Conservation (phyloP, 2,329 filamentous ascomycete genomes). For the Myriosclerotinia curreyana region DNA sequence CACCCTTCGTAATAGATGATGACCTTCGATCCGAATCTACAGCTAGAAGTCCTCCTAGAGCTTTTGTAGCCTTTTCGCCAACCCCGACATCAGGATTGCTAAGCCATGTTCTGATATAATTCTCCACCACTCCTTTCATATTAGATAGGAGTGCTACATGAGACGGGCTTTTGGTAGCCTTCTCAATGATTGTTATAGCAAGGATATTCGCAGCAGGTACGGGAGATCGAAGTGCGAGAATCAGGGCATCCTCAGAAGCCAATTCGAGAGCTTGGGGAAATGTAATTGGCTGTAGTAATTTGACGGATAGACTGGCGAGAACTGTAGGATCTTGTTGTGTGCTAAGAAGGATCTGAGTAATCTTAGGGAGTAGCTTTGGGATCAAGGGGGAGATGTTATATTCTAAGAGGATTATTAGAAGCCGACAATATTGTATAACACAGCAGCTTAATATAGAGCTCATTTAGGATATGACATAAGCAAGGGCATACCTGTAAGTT, state of each 20-base stretch:
- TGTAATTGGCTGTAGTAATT: constrained; percentile 53
- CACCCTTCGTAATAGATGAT: constrained; percentile 35
- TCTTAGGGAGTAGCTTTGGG: constrained; percentile 51
- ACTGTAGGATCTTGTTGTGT: constrained; percentile 51
- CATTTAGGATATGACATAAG: not conserved
- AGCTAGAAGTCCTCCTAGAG: constrained; percentile 54
- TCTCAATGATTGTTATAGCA: constrained; percentile 54
- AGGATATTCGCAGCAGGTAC: constrained; percentile 57
- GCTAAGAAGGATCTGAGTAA: constrained; percentile 52
- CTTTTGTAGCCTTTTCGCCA: constrained; percentile 51
- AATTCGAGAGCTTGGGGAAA: constrained; percentile 53
- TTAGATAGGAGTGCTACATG: constrained; percentile 51
- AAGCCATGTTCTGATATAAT: constrained; percentile 53
- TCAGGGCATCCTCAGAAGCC: constrained; percentile 50
- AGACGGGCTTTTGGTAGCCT: constrained; percentile 49
- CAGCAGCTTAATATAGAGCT: not conserved
- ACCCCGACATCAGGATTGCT: constrained; percentile 53
- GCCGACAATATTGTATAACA: not conserved
- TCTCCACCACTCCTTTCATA: constrained; percentile 49
- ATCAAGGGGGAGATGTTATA: constrained; percentile 52
- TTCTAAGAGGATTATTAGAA: constrained; percentile 41
- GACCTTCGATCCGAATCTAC: constrained; percentile 49
- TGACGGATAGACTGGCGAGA: constrained; percentile 53
- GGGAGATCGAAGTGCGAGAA: constrained; percentile 53
- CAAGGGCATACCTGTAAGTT: constrained; percentile 50